Base-by-base conservation (phyloP, 2,329 filamentous ascomycete genomes). In the Alternaria atra region DNA sequence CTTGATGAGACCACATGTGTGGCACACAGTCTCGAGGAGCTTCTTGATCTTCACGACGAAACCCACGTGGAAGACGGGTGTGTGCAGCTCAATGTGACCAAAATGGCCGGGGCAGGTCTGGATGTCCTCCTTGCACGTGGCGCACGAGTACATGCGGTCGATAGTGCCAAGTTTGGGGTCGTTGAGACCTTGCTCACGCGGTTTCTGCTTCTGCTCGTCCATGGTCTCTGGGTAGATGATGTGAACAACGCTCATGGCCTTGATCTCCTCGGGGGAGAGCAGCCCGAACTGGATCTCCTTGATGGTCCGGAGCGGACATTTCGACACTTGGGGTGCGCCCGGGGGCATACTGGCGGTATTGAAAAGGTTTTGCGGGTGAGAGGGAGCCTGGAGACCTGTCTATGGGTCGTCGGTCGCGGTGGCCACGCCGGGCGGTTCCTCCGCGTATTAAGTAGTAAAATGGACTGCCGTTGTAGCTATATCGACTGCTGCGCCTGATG, bases 21-120 rank as follows among this genome's bases (percentile, higher is more conserved):
- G 94, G 87, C 96, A 99, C 80, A 99, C 94, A 72, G 94, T 95
- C 86, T 99, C 96, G 80, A 99, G 85, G 73, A 99, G 89, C 86
- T 98, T 99, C 86, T 99, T 99, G 82, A 97, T 94, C 85, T 98
- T 98, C 80, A 92, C 96, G 83, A 99, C 91, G 82, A 97, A 99
- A 75, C 95, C 88, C 73, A 90, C 87, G 73, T 99, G 95, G 80
- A 91, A 99, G 72, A 99, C 95, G 57, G 96, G 95, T 77, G 93
- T 94, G 42, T 95, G 94, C 70, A 99, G 87, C 82, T 99, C 96
- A 73, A 99, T 99, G 81, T 99, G 96, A 67, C 95, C 95, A 79
- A 99, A 99, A 80, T 99, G 95, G 62, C 95, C 95, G 61, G 95
- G 94, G 80, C 95, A 99, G 79, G 97, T 93, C 67, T 91, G 90